Conservation (phyloP, 2,329 filamentous ascomycete species). For the Cadophora sp. region DNA sequence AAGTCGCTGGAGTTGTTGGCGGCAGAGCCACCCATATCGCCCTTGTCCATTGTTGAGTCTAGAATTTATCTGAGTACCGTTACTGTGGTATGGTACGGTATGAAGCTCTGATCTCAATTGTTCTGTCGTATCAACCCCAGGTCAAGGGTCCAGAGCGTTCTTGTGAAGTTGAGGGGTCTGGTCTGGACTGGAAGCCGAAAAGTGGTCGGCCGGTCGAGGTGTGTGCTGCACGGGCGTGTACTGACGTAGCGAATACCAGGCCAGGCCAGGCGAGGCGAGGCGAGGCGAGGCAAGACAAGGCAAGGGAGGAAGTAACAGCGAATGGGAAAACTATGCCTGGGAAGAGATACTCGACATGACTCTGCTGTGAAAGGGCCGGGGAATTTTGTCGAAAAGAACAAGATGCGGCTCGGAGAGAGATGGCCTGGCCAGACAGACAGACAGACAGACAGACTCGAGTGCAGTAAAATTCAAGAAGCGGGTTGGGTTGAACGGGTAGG, state of each 20-base stretch:
- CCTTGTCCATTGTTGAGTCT: slow-evolving; percentile 43
- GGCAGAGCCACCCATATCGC: slow-evolving; percentile 41
- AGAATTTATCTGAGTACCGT: neutral
- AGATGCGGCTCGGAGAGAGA: neutral
- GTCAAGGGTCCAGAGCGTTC: slow-evolving; percentile 11
- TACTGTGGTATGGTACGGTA: neutral
- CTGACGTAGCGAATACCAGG: slow-evolving; percentile 5
- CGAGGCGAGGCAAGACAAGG: neutral
- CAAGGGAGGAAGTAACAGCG: neutral
- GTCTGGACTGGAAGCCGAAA: slow-evolving; percentile 6
- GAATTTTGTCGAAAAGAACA: neutral
- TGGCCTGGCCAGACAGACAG: slow-evolving; percentile 3
- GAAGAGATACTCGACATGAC: neutral
- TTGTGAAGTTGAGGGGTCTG: slow-evolving; percentile 5
- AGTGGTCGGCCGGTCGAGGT: slow-evolving; percentile 3
- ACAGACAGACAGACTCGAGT: neutral
- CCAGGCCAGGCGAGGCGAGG: neutral
- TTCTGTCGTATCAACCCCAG: slow-evolving; percentile 1
- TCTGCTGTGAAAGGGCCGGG: neutral
- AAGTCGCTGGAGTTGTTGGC: slow-evolving; percentile 94
- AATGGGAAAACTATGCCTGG: neutral
- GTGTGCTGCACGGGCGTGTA: slow-evolving; percentile 4
- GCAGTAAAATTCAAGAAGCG: neutral
- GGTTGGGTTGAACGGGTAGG: neutral
- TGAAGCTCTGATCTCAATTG: neutral